phyloP scores from a whole-genome alignment of 306 rosid species.

The cucumber (Cucumis sativus) region Cucumber_9930_V3 NC_026657.2:29561501-29562000 shows the following conservation, averaged over 20 bases:
- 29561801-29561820: background rate
- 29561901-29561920: background rate
- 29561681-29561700: background rate
- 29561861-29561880: background rate
- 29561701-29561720: background rate
- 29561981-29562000: too few species aligned
- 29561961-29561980: background rate
- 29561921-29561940: background rate
- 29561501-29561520: background rate
- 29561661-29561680: background rate
- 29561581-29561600: background rate
- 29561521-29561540: slow-evolving; percentile 13
- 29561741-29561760: background rate
- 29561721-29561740: too few species aligned
- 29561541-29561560: background rate
- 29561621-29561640: background rate
- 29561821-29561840: background rate
- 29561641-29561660: background rate
- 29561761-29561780: background rate
- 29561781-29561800: background rate
- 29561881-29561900: too few species aligned
- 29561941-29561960: background rate
- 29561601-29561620: background rate
- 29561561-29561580: too few species aligned
- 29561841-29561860: background rate